A percentile compares a stretch with the other conserved stretches of the same genome.
These are phyloP conservation scores for Lactifluus echinatus DNA, from an alignment of 768 basidiomycete genomes.

Conservation along the genomic window DNA sequence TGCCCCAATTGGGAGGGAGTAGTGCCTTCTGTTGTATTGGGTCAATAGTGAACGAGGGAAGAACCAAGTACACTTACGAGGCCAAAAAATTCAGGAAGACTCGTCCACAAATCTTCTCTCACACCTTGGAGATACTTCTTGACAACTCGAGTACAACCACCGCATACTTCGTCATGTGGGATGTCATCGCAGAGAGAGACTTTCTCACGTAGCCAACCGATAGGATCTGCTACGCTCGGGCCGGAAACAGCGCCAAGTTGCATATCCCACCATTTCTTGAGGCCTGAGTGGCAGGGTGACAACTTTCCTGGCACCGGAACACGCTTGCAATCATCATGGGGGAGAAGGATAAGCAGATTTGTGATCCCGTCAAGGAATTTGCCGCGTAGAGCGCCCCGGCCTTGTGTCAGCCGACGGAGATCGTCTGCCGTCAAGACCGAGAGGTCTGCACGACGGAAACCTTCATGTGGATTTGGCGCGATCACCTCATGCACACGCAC, in stretches of 20 bases:
- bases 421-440: slow-evolving; percentile 13
- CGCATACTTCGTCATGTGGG: slow-evolving; percentile 14
- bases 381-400: slow-evolving; percentile 10
- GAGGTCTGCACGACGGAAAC: slow-evolving; percentile 13
- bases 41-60: background rate
- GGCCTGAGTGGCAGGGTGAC: slow-evolving; percentile 4
- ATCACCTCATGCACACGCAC: slow-evolving; percentile 13
- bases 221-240: slow-evolving; percentile 11
- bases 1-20: slow-evolving; percentile 9
- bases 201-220: slow-evolving; percentile 12
- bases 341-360: slow-evolving; percentile 77
- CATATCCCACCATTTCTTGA: slow-evolving; percentile 14
- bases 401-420: slow-evolving; percentile 15
- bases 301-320: slow-evolving; percentile 48
- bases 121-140: slow-evolving; percentile 12
- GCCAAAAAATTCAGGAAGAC: slow-evolving; percentile 13
- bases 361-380: slow-evolving; percentile 25
- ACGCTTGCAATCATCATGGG: slow-evolving; percentile 82
- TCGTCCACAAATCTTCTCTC: slow-evolving; percentile 13
- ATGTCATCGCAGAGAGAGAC: slow-evolving; percentile 9
- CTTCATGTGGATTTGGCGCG: slow-evolving; percentile 7
- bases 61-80: slow-evolving; percentile 1
- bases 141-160: slow-evolving; percentile 2
- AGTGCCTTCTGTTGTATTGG: slow-evolving; percentile 7
- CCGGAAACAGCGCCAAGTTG: slow-evolving; percentile 11